phyloP scores from a whole-genome alignment of 2,329 filamentous ascomycete species.

The Monosporascus sp. region DNA sequence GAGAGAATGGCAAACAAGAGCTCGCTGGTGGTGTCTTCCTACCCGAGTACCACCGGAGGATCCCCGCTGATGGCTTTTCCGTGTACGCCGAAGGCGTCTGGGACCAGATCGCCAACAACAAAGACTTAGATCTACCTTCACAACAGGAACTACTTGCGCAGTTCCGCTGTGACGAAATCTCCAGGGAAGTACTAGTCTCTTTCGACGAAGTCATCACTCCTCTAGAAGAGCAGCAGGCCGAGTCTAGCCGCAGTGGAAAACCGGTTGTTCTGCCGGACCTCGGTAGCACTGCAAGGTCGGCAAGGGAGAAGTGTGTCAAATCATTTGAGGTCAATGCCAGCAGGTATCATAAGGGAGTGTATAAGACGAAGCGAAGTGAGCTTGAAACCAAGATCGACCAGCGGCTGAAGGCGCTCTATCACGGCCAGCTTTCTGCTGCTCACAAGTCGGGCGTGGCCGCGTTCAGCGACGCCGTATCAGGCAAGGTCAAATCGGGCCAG shows the following conservation, averaged over 20 bases:
- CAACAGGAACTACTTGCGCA: constrained; percentile 96
- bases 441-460: constrained; percentile 81
- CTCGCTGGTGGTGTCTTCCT: constrained; percentile 78
- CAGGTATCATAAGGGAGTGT: constrained; percentile 95
- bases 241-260: constrained; percentile 67
- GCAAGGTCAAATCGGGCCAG: constrained; percentile 83
- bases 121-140: constrained; percentile 91
- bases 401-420: constrained; percentile 82
- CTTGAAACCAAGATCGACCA: constrained; percentile 81
- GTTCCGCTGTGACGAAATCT: constrained; percentile 96
- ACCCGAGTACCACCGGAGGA: constrained; percentile 90
- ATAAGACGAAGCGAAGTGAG: constrained; percentile 76
- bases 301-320: constrained; percentile 68
- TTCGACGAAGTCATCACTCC: constrained; percentile 82
- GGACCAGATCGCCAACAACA: constrained; percentile 99
- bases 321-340: constrained; percentile 89
- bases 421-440: constrained; percentile 79
- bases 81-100: constrained; percentile 90
- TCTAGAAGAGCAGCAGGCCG: constrained; percentile 79
- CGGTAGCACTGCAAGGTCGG: constrained; percentile 65
- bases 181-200: constrained; percentile 74
- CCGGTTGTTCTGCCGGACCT: constrained; percentile 68
- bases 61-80: constrained; percentile 95
- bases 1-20: constrained; percentile 62
- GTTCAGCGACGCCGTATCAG: constrained; percentile 84